Evolutionary conservation across 768 basidiomycete species (phyloP).

Genomic region (Ramaria sp.): DNA sequence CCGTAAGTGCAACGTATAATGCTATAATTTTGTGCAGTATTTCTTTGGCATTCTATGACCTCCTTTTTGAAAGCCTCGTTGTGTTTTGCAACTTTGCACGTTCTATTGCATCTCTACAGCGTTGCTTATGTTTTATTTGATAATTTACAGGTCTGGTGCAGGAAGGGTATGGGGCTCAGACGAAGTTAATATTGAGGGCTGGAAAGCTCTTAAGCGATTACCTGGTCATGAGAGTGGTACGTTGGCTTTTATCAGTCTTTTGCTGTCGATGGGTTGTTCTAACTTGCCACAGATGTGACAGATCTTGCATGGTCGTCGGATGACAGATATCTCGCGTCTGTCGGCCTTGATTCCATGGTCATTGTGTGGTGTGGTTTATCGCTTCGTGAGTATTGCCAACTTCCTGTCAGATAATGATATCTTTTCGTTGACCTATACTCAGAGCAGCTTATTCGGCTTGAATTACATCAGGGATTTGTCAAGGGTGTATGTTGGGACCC

Average conservation of each 20-base stretch:
- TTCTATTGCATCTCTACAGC: too few species aligned
- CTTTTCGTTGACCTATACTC: background rate
- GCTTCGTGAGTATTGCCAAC: constrained; percentile 44
- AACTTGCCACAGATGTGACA: constrained; percentile 60
- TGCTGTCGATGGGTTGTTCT: constrained; percentile 4
- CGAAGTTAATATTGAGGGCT: constrained; percentile 93
- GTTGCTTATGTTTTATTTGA: background rate
- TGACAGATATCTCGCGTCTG: constrained; percentile 87
- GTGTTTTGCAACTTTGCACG: too few species aligned
- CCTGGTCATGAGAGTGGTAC: constrained; percentile 92
- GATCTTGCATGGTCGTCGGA: constrained; percentile 93
- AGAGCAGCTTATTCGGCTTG: constrained; percentile 80
- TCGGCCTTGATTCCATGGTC: constrained; percentile 84
- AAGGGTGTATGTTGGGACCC: constrained; percentile 99
- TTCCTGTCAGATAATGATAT: background rate
- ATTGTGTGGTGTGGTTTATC: constrained; percentile 92
- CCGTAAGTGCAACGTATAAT: constrained; percentile 48
- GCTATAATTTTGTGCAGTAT: background rate
- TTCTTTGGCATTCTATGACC: background rate
- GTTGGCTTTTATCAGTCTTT: constrained; percentile 15
- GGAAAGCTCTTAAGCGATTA: constrained; percentile 87
- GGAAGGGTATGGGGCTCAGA: constrained; percentile 92
- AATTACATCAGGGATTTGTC: constrained; percentile 90
- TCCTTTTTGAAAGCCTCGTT: too few species aligned
- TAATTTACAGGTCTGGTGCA: constrained; percentile 47